phyloP scores from a whole-genome alignment of 2,329 filamentous ascomycete genomes.

The Apiospora hydei region DNA sequence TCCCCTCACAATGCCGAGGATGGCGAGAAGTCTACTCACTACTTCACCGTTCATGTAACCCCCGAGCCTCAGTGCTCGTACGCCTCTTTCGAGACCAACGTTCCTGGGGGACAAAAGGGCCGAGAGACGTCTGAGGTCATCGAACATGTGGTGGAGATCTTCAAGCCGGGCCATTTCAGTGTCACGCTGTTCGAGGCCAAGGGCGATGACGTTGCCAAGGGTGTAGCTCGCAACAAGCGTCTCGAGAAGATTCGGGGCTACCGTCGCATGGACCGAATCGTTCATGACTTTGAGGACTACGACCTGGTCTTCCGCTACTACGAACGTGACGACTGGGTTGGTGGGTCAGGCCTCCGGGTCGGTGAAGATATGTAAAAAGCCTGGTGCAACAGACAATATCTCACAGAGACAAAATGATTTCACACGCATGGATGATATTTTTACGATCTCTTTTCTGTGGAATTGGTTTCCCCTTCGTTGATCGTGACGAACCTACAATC shows the following conservation, averaged over 20 bases:
- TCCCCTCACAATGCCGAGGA: slow-evolving; percentile 64
- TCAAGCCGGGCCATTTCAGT: slow-evolving; percentile 96
- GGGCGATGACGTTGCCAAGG: slow-evolving; percentile 48
- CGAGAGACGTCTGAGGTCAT: slow-evolving; percentile 90
- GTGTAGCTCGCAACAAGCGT: slow-evolving; percentile 49
- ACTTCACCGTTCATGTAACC: slow-evolving; percentile 98
- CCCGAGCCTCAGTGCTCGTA: slow-evolving; percentile 97
- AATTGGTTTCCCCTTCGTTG: slow-evolving; percentile 12
- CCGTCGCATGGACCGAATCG: slow-evolving; percentile 88
- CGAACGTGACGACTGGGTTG: slow-evolving; percentile 81
- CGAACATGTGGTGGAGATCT: slow-evolving; percentile 92
- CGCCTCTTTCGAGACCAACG: slow-evolving; percentile 98
- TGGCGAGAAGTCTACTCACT: slow-evolving; percentile 71
- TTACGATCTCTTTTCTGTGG: neutral
- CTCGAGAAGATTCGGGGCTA: slow-evolving; percentile 89
- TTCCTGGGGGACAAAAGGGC: slow-evolving; percentile 86
- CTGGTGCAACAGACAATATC: neutral
- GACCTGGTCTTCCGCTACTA: slow-evolving; percentile 97
- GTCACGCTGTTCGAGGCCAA: slow-evolving; percentile 97
- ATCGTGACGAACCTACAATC: neutral
- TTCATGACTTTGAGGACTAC: slow-evolving; percentile 97
- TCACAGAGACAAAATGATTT: neutral
- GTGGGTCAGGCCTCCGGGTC: slow-evolving; percentile 59
- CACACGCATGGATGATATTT: neutral
- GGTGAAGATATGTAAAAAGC: slow-evolving; percentile 54